Evolutionary conservation across 1,139 yeast species (phyloP).

Genomic region (Suhomyces terraborum): DNA sequence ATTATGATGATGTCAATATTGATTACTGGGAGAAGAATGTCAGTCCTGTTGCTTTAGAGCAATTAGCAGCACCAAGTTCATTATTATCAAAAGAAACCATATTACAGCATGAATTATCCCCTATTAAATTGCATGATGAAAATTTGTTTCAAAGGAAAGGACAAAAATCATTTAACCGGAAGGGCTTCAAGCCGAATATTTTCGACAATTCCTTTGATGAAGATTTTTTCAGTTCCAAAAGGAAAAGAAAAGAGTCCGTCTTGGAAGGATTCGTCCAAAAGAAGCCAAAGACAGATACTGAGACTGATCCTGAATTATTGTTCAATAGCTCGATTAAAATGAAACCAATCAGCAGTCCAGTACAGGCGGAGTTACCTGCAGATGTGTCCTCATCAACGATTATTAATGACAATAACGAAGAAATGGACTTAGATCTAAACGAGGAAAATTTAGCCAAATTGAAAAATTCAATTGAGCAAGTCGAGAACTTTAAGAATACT

Average conservation of each 20-base stretch:
- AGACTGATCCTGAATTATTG: neutral
- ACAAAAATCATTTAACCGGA: conserved; percentile 1
- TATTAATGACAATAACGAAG: neutral
- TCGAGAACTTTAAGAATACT: neutral
- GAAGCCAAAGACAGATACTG: neutral
- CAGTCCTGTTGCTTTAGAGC: conserved; percentile 9
- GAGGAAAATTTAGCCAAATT: neutral
- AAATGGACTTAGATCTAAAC: neutral
- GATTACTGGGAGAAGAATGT: conserved; percentile 28
- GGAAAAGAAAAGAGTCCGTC: conserved; percentile 4
- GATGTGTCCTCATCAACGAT: conserved; percentile 26
- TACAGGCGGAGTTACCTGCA: conserved; percentile 21
- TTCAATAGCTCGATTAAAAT: neutral
- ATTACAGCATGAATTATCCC: conserved; percentile 9
- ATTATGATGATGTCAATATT: conserved; percentile 39
- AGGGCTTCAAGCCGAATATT: conserved; percentile 15
- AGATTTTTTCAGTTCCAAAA: conserved; percentile 14
- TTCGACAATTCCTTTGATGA: conserved; percentile 22
- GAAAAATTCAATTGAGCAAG: no score
- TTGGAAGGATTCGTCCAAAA: conserved; percentile 6
- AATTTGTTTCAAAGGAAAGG: conserved; percentile 1
- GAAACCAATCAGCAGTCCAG: conserved; percentile 14
- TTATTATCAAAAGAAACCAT: neutral
- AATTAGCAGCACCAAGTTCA: neutral
- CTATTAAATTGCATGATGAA: conserved; percentile 17